Evolutionary conservation across 805 yeast species (phyloP).

Genomic region (Blastobotrys attinorum): DNA sequence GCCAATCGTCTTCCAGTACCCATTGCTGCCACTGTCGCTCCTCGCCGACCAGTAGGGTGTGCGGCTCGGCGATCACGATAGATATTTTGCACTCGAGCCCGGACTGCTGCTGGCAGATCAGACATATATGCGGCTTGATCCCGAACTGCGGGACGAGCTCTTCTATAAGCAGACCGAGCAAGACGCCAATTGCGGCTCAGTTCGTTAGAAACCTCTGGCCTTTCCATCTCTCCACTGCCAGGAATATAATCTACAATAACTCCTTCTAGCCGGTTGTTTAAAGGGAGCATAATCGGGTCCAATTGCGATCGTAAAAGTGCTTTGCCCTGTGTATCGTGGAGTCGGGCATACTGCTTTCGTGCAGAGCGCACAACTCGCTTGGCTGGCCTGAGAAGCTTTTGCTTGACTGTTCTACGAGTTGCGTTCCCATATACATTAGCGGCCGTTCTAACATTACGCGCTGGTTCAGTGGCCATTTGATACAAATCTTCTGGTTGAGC

Average conservation of each 20-base stretch:
- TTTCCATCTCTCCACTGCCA: slow-evolving; percentile 30
- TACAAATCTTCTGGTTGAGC: slow-evolving; percentile 46
- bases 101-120: not conserved
- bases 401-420: slow-evolving; percentile 27
- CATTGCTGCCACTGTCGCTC: not conserved
- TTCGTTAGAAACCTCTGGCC: slow-evolving; percentile 47
- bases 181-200: slow-evolving; percentile 42
- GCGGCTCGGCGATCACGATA: not conserved
- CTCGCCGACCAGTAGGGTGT: not conserved
- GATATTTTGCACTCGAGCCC: not conserved
- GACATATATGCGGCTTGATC: not conserved
- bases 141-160: slow-evolving; percentile 1
- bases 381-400: slow-evolving; percentile 44
- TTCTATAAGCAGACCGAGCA: slow-evolving; percentile 31
- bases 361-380: slow-evolving; percentile 37
- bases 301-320: slow-evolving; percentile 54
- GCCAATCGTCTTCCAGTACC: not conserved
- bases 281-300: slow-evolving; percentile 55
- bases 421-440: slow-evolving; percentile 28
- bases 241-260: slow-evolving; percentile 41
- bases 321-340: slow-evolving; percentile 53
- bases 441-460: slow-evolving; percentile 28
- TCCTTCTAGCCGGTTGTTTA: slow-evolving; percentile 47
- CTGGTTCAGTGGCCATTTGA: slow-evolving; percentile 32
- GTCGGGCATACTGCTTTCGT: slow-evolving; percentile 40